Evolutionary conservation across 352 stramenopile species (phyloP), one percentile per base, ranked within the genome.

Genomic region (Globisporangium nunn): DNA sequence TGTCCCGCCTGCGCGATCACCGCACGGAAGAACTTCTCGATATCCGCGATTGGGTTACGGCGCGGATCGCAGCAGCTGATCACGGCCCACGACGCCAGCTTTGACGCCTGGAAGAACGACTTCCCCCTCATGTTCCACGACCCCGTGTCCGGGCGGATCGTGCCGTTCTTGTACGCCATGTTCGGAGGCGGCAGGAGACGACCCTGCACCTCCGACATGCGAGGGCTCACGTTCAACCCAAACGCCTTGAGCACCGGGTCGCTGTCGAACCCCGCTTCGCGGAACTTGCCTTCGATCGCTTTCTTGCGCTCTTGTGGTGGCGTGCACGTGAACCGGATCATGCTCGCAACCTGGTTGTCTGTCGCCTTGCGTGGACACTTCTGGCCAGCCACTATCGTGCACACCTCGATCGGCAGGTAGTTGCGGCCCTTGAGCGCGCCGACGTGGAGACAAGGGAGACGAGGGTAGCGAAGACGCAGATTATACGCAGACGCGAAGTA

Each of bases 401-500:
- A 95, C 0, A 93, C 80, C 54, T 95, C 85, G 57, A 95, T 88
- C 6, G 85, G 85, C 55, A 93, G 54, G 47, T 88, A 95, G 45
- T 78, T 92, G 43, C 82, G 78, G 59, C 88, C 91, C 18, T 86
- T 68, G 7, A 70, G 59, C 1, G 81, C 82, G 14, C 85, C 85
- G 17, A 94, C 84, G 50, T 91, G 81, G 4, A 95, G 65, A 66
- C 82, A 92, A 39, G 85, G 85, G 37, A 95, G 56, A 6, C 73
- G 69, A 0, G 85, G 85, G 55, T 93, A 92, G 46, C 69, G 70
- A 0, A 93, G 73, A 6, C 59, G 62, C 2, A 80, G 46, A 0
- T 81, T 75, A 54, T 91, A 87, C 11, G 66, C 63, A 14, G 57
- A 55, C 6, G 69, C 57, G 59, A 89, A 91, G 54, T 91, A 93